Base-by-base conservation (phyloP, 2,329 filamentous ascomycete genomes). In the Neonectria hederae region DNA sequence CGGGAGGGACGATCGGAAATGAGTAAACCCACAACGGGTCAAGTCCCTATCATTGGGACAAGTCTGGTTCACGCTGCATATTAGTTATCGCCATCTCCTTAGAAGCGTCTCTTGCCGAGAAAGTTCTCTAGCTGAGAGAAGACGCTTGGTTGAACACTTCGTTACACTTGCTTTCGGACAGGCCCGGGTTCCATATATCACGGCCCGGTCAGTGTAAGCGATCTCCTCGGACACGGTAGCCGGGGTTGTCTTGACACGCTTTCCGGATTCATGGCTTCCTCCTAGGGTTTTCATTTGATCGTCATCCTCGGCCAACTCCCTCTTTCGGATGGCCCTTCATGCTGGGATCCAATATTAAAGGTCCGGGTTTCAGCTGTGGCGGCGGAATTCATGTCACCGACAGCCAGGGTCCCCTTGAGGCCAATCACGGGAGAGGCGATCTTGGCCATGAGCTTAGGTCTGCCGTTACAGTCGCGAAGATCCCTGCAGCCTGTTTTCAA, bases 351-450 rank as follows among this genome's bases (percentile, higher is more conserved):
- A 69, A 53, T 59, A 55, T 64, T 59, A 56, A 65, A 62, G 52
- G 55, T 51, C 22, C 56, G 54, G 48, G 54, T 63, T 62, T 59
- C 63, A 70, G 62, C 65, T 65, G 62, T 65, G 63, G 71, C 65
- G 67, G 68, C 66, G 62, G 49, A 68, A 66, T 64, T 69, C 48
- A 68, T 68, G 65, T 69, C 66, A 65, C 65, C 63, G 35, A 60
- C 54, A 56, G 66, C 53, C 35, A 64, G 63, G 59, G 63, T 63
- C 46, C 58, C 54, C 51, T 52, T 40, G 38, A 66, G 61, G 43
- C 69, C 63, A 62, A 68, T 65, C 54, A 67, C 14, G 46, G n/a
- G 32, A 17, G 26, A 45, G 49, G 43, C 28, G 54, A 48, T 54
- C 49, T 24, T 59, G 63, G 51, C 22, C 45, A 8, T 24, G 49